These are phyloP conservation scores for Globisporangium perplexum DNA, from an alignment of 352 stramenopile species.

Conservation along the genomic window DNA sequence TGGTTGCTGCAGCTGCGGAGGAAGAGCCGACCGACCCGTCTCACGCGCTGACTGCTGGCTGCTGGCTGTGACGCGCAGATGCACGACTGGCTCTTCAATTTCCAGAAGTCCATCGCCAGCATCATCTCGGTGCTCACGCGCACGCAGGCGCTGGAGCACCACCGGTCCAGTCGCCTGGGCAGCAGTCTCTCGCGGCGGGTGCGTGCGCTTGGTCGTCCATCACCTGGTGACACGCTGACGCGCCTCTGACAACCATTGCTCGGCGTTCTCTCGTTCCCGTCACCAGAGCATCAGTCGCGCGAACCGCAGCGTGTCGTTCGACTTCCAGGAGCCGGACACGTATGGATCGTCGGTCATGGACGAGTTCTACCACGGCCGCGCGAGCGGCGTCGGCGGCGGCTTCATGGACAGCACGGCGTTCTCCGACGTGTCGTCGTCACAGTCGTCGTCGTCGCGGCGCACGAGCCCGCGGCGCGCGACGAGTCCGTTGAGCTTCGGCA, in stretches of 20 bases:
- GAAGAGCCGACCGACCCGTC: too few relatives aligned
- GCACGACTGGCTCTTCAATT: conserved; percentile 88
- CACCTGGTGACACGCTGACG: too few relatives aligned
- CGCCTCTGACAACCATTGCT: too few relatives aligned
- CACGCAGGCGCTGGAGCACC: conserved; percentile 36
- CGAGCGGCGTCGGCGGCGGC: conserved; percentile 26
- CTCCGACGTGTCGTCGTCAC: conserved; percentile 48
- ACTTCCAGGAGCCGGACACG: conserved; percentile 56
- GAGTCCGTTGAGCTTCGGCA: conserved; percentile 50
- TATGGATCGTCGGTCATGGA: conserved; percentile 30
- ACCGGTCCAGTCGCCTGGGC: conserved; percentile 42
- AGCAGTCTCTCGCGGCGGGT: conserved; percentile 47
- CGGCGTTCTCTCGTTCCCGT: conserved; percentile 1
- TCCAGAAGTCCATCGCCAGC: conserved; percentile 86
- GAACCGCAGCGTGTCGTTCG: conserved; percentile 73
- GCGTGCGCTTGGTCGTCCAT: too few relatives aligned
- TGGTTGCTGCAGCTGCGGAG: background rate
- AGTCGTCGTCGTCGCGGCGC: conserved; percentile 20
- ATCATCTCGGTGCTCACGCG: conserved; percentile 75
- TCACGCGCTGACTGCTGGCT: background rate
- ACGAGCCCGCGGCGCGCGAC: conserved; percentile 47
- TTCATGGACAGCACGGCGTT: conserved; percentile 44
- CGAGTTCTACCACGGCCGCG: conserved; percentile 48
- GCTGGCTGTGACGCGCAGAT: conserved; percentile 54
- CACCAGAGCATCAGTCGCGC: conserved; percentile 58